Evolutionary conservation across 352 stramenopile genomes (phyloP), one percentile per base, ranked within the genome.

Genomic region (Globisporangium heterothallicum): DNA sequence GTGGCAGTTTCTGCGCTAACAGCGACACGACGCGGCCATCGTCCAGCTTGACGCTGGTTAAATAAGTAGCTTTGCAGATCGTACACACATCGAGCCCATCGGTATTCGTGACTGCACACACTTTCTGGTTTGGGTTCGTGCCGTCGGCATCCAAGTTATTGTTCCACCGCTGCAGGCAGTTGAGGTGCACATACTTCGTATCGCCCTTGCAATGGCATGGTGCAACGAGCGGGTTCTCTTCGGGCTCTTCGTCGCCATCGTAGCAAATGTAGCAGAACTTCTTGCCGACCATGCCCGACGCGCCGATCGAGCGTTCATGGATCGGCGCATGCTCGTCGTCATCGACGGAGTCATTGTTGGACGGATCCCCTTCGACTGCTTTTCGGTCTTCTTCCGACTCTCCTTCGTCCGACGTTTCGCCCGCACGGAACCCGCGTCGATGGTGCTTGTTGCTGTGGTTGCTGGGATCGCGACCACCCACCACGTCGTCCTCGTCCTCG

Each of bases 241-340:
- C 69, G 2, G 78, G 65, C 32, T 95, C 79, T 55, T 95, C 84
- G 40, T 95, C 87, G 42, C 74, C 82, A 53, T 97, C 88, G 66
- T 96, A 96, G 66, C 88, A 97, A 78, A 97, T 97, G 68, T 97
- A 97, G 64, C 88, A 97, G 56, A 92, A 89, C 19, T 62, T 58
- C 41, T 89, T 89, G 58, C 66, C 73, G 16, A 63, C 53, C 10
- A 63, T 63, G 2, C 63, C 66, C 3, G 68, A 58, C 9, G 82
- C 63, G n/a, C 76, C 76, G 12, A 86, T 44, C 16, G 74, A 70
- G 26, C 61, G 55, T 53, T 53, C 22, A 50, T 54, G 9, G 47
- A 30, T n/a, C 2, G 34, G 32, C 10, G 53, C 60, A n/a, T 40
- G 44, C 6, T 58, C 52, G n/a, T 58, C 27, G 19, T 51, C 57